Base-by-base conservation (phyloP, 148 eudicot species). In the Persicaria maculosa region DNA sequence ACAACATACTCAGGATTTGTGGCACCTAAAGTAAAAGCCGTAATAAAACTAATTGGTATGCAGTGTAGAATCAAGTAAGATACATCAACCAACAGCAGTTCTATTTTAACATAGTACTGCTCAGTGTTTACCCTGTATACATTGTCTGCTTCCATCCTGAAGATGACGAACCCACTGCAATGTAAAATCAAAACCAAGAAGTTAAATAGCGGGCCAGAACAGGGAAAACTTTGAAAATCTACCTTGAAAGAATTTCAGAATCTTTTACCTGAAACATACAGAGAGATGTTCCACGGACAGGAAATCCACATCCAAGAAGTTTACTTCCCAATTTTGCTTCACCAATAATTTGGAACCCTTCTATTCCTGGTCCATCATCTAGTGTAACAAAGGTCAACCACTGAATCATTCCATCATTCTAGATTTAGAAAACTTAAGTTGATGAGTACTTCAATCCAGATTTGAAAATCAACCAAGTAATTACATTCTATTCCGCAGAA, bases 1-100 rank as follows among this genome's bases (percentile, higher is more conserved):
- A 94, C 91, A 44, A 90, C 85, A 84, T 94, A 94, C 80, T 94
- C 98, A n/a, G 98, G 98, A 81, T 94, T 90, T 54, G 97, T 90
- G 70, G 98, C 98, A 75, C 98, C 98, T 94, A 86, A 74, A 68
- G 40, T 58, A 57, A 65, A 78, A 72, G 62, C 69, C 36, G 6
- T 65, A 45, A 36, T 45, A 65, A 65, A 43, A 40, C 47, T 9
- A 65, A 62, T 48, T 40, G 70, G 6, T 62, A 25, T 65, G 70
- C 17, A 12, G 70, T 43, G 46, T 17, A 16, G 45, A 64, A 43
- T 31, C 40, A 31, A 48, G 12, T 48, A 48, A 48, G 52, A 31
- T 62, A 11, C 16, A 62, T 25, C 14, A 65, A 40, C 46, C 70
- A 65, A 40, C 43, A 40, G 45, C 19, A 14, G 14, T 40, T 65